Conservation (phyloP, 1,139 yeast species). For the Saccharomycopsis hybrid region DNA sequence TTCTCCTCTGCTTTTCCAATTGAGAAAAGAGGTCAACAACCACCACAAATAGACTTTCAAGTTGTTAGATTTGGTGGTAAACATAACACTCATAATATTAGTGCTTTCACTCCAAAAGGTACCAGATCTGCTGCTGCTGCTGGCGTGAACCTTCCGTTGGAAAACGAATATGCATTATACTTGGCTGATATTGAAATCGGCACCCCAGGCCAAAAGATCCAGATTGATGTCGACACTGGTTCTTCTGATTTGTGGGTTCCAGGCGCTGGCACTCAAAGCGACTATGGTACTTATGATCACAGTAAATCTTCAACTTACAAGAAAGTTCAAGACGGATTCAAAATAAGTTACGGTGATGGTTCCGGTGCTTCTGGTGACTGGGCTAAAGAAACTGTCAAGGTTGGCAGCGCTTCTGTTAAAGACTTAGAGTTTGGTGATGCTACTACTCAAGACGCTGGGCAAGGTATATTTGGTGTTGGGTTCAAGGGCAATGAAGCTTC, state of each 20-base stretch:
- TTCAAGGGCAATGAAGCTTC: conserved; percentile 32
- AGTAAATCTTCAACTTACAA: conserved; percentile 35
- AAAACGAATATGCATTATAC: conserved; percentile 31
- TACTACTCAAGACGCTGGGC: conserved; percentile 34
- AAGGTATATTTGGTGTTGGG: conserved; percentile 52
- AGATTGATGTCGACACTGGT: conserved; percentile 58
- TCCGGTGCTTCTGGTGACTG: conserved; percentile 19
- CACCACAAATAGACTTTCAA: conserved; percentile 10
- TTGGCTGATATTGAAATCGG: conserved; percentile 45
- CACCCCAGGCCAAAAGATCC: conserved; percentile 43
- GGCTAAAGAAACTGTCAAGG: conserved; percentile 33
- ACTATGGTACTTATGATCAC: conserved; percentile 42
- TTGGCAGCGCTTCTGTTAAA: conserved; percentile 36
- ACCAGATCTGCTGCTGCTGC: conserved; percentile 6
- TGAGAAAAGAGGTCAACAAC: conserved; percentile 6
- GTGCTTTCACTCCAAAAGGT: conserved; percentile 3
- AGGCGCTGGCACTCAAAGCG: conserved; percentile 23
- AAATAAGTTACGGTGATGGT: conserved; percentile 24
- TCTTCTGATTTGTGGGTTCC: conserved; percentile 64
- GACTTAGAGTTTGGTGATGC: conserved; percentile 45
- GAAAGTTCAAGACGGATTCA: conserved; percentile 13
- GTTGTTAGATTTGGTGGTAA: conserved; percentile 8
- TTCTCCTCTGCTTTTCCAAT: conserved; percentile 18
- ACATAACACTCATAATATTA: neutral
- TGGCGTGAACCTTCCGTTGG: conserved; percentile 20